A percentile compares a stretch with the other conserved stretches of the same genome.
These are phyloP conservation scores for Thielaviopsis punctulata DNA, from an alignment of 2,329 filamentous ascomycete genomes.

Conservation along the genomic window DNA sequence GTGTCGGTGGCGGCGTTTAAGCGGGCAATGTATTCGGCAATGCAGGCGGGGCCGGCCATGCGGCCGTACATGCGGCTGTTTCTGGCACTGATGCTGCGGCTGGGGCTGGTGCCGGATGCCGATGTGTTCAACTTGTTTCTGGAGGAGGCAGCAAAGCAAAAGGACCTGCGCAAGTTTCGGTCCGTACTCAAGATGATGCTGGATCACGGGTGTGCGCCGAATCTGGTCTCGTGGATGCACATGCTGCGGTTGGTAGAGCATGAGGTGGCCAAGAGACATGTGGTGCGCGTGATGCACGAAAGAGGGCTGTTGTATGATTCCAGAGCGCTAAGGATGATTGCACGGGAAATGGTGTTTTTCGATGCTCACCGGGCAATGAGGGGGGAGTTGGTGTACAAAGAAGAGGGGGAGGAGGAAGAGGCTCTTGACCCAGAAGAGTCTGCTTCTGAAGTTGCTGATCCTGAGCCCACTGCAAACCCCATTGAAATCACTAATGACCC, in stretches of 20 bases:
- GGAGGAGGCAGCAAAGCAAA: slow-evolving; percentile 22
- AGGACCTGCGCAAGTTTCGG: slow-evolving; percentile 27
- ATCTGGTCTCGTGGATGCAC: slow-evolving; percentile 30
- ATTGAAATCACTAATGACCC: too few relatives aligned
- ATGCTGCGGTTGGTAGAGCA: slow-evolving; percentile 38
- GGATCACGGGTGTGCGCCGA: slow-evolving; percentile 22
- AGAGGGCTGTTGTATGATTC: slow-evolving; percentile 25
- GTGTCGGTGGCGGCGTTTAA: slow-evolving; percentile 26
- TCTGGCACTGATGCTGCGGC: slow-evolving; percentile 21
- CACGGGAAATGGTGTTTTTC: slow-evolving; percentile 25
- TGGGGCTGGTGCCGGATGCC: slow-evolving; percentile 26
- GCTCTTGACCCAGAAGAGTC: too few relatives aligned
- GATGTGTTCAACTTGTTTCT: slow-evolving; percentile 32
- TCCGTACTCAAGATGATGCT: slow-evolving; percentile 25
- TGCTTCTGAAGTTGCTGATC: not conserved
- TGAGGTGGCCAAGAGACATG: slow-evolving; percentile 33
- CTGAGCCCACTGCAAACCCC: not conserved
- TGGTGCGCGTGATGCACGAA: slow-evolving; percentile 29
- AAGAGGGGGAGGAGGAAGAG: not conserved
- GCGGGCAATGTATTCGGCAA: slow-evolving; percentile 27
- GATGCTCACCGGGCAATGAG: slow-evolving; percentile 27
- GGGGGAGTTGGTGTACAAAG: slow-evolving; percentile 14
- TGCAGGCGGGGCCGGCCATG: slow-evolving; percentile 15
- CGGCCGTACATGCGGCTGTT: slow-evolving; percentile 19
- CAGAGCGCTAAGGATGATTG: slow-evolving; percentile 22